phyloP scores from a whole-genome alignment of 768 basidiomycete genomes.

The Mycena epipterygia region DNA sequence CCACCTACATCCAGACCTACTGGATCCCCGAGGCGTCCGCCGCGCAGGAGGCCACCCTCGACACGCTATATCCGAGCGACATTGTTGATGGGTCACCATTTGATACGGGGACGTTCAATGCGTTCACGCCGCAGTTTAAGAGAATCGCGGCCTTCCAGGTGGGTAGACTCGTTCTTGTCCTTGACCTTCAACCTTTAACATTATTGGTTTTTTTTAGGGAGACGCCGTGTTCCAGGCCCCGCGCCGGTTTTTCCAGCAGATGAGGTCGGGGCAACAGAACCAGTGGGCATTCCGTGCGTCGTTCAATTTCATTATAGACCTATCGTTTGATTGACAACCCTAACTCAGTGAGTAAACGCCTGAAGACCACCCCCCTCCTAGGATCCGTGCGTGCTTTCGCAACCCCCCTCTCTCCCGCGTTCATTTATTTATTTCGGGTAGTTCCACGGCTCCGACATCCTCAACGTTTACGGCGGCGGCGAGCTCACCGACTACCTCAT shows the following conservation, averaged over 20 bases:
- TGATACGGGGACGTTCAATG: slow-evolving; percentile 55
- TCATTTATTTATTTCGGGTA: slow-evolving; percentile 28
- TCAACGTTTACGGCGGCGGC: slow-evolving; percentile 54
- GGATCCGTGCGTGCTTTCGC: slow-evolving; percentile 54
- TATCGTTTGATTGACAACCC: not conserved
- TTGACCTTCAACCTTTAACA: slow-evolving; percentile 23
- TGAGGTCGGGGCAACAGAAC: slow-evolving; percentile 53
- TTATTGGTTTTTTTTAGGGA: slow-evolving; percentile 33
- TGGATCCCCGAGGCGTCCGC: not conserved
- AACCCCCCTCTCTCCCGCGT: not conserved
- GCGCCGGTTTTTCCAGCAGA: slow-evolving; percentile 60
- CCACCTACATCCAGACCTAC: not conserved
- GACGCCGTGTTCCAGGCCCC: slow-evolving; percentile 66
- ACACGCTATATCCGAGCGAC: not conserved
- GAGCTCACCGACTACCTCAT: slow-evolving; percentile 60
- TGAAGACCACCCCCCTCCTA: slow-evolving; percentile 54
- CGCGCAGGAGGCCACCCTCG: not conserved
- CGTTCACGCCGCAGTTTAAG: slow-evolving; percentile 62
- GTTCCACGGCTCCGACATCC: slow-evolving; percentile 59
- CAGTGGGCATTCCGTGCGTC: slow-evolving; percentile 51
- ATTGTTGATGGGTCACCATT: slow-evolving; percentile 60
- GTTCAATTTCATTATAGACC: not conserved
- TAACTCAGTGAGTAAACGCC: slow-evolving; percentile 57
- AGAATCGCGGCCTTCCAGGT: slow-evolving; percentile 58
- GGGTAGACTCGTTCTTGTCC: not conserved